Conservation (phyloP, 768 basidiomycete species). For the Chiua virens region DNA sequence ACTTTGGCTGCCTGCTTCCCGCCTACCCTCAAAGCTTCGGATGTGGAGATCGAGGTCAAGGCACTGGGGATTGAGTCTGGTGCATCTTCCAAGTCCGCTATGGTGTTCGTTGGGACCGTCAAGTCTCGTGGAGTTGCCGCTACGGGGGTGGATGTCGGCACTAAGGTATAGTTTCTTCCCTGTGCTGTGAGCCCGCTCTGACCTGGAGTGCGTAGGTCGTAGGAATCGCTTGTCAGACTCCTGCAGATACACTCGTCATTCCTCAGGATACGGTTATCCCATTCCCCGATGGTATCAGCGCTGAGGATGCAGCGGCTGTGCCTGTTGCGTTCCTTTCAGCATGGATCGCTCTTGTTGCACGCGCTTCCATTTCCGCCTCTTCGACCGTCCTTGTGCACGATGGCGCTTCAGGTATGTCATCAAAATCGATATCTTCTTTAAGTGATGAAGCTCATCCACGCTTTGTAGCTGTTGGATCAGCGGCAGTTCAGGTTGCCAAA, state of each 20-base stretch:
- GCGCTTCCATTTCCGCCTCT: slow-evolving; percentile 16
- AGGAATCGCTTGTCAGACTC: slow-evolving; percentile 17
- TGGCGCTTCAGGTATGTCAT: slow-evolving; percentile 22
- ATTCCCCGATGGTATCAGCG: slow-evolving; percentile 13
- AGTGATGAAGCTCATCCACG: neutral
- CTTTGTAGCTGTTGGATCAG: slow-evolving; percentile 20
- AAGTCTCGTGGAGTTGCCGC: slow-evolving; percentile 16
- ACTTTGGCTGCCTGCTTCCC: slow-evolving; percentile 21
- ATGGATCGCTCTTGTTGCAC: slow-evolving; percentile 27
- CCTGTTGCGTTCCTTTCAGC: slow-evolving; percentile 23
- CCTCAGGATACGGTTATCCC: slow-evolving; percentile 8
- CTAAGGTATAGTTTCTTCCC: slow-evolving; percentile 1
- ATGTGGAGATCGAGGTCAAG: slow-evolving; percentile 20
- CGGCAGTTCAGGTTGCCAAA: slow-evolving; percentile 27
- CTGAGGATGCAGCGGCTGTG: slow-evolving; percentile 21
- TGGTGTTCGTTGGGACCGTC: slow-evolving; percentile 18
- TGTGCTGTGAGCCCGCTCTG: neutral
- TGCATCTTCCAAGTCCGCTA: slow-evolving; percentile 10
- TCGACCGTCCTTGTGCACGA: slow-evolving; percentile 29
- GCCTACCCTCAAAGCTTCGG: slow-evolving; percentile 12
- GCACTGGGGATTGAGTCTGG: slow-evolving; percentile 10
- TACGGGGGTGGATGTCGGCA: slow-evolving; percentile 3
- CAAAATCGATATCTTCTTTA: neutral
- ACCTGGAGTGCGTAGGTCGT: slow-evolving; percentile 13
- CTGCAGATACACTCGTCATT: slow-evolving; percentile 15